Evolutionary conservation across 83 land plant species (phyloP), one percentile per base, ranked within the genome.

Genomic region (Picea abies): DNA sequence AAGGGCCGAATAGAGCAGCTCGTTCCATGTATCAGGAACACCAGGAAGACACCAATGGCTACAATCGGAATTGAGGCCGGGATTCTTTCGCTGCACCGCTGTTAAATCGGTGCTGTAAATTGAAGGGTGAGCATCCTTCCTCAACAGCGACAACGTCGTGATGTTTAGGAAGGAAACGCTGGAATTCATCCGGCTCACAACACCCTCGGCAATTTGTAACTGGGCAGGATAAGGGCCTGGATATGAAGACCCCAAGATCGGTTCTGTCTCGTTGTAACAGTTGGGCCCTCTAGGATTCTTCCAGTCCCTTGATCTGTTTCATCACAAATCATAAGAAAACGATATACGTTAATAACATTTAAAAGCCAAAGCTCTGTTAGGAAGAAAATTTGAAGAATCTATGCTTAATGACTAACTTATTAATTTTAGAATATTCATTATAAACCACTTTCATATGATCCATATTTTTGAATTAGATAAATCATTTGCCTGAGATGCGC

Each of bases 401-500:
- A 44, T 44, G 49, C 49, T 44, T 44, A 6, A 6, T 44, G 7
- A 8, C 8, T 0, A 44, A 44, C 8, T 6, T 44, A 44, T 6
- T 41, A 41, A 35, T 35, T 35, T 35, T 35, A 35, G 35, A 35
- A 35, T 35, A 35, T 35, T 35, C 35, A 35, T 35, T 35, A 35
- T 35, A 35, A 35, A 35, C 35, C 35, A 35, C 35, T 35, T 35
- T 35, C 35, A 35, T 35, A 35, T 35, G 35, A 35, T 35, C 35
- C 35, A 35, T 35, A 35, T 35, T 35, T 35, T 35, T 35, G 35
- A 35, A 35, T 35, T 35, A 35, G 35, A 35, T 35, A 35, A 52
- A 52, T 52, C 56, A 2, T 32, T 82, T 82, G 94, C 98, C 95
- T 94, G 72, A 90, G 81, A 84, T 96, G 98, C 11, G 88, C 90